These are phyloP conservation scores for Penicillium decumbens DNA, from an alignment of 2,329 filamentous ascomycete genomes.

Conservation along the genomic window DNA sequence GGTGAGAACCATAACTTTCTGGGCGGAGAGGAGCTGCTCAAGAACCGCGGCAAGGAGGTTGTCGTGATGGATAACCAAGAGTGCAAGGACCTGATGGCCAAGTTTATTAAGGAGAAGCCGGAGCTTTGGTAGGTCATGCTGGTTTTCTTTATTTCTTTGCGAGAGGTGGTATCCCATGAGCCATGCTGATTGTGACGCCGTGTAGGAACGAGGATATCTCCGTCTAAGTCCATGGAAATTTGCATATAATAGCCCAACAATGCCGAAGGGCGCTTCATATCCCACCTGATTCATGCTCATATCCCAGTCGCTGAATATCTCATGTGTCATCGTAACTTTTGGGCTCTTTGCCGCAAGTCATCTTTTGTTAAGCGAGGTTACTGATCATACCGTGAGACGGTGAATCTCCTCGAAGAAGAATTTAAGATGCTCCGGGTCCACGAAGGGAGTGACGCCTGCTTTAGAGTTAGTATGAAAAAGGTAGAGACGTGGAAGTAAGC, in stretches of 20 bases:
- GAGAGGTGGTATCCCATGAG: background rate
- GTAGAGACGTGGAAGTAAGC: slow-evolving; percentile 1
- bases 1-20: slow-evolving; percentile 73
- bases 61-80: slow-evolving; percentile 63
- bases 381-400: slow-evolving; percentile 42
- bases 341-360: slow-evolving; percentile 7
- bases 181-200: slow-evolving; percentile 14
- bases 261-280: slow-evolving; percentile 1
- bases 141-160: slow-evolving; percentile 5
- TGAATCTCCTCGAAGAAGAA: slow-evolving; percentile 95
- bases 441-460: slow-evolving; percentile 83
- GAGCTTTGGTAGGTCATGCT: slow-evolving; percentile 58
- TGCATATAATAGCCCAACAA: slow-evolving; percentile 10
- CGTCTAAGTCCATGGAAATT: slow-evolving; percentile 34
- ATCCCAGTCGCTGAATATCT: background rate
- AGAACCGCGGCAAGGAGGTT: slow-evolving; percentile 64
- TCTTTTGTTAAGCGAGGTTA: background rate
- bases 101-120: slow-evolving; percentile 68
- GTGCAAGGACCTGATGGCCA: slow-evolving; percentile 65
- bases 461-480: slow-evolving; percentile 21
- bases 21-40: slow-evolving; percentile 67
- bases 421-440: slow-evolving; percentile 86
- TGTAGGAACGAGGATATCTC: slow-evolving; percentile 58
- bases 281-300: slow-evolving; percentile 3
- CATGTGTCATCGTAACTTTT: slow-evolving; percentile 12